These are phyloP conservation scores for Sclerotinia glacialis DNA, from an alignment of 2,329 filamentous ascomycete species.

Conservation along the genomic window DNA sequence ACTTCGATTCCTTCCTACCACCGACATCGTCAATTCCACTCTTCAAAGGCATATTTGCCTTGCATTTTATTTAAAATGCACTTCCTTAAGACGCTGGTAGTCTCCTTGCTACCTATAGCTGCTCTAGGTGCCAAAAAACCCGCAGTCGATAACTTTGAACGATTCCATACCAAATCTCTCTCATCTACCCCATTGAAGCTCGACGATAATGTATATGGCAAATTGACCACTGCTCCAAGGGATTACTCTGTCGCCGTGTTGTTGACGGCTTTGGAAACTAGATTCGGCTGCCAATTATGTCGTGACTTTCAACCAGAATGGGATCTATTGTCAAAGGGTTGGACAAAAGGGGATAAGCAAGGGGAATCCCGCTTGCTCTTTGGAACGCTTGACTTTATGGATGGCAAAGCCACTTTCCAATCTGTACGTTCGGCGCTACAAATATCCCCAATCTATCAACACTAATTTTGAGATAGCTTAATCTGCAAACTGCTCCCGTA, in stretches of 20 bases:
- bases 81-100: slow-evolving; percentile 61
- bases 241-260: slow-evolving; percentile 83
- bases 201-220: slow-evolving; percentile 69
- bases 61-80: slow-evolving; percentile 57
- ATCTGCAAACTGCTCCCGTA: slow-evolving; percentile 90
- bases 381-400: slow-evolving; percentile 80
- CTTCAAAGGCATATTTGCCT: slow-evolving; percentile 20
- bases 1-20: not conserved
- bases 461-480: slow-evolving; percentile 58
- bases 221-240: slow-evolving; percentile 72
- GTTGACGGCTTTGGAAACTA: slow-evolving; percentile 78
- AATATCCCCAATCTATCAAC: not conserved
- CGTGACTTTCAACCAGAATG: slow-evolving; percentile 92
- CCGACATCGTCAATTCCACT: not conserved
- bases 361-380: slow-evolving; percentile 73
- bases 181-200: slow-evolving; percentile 70
- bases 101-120: slow-evolving; percentile 59
- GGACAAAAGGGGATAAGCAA: slow-evolving; percentile 78
- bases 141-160: slow-evolving; percentile 63
- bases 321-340: slow-evolving; percentile 81
- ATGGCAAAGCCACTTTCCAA: slow-evolving; percentile 82
- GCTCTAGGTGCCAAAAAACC: slow-evolving; percentile 62
- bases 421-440: slow-evolving; percentile 55
- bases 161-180: slow-evolving; percentile 67
- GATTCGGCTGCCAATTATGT: slow-evolving; percentile 84